These are phyloP conservation scores for Piloderma croceum DNA, from an alignment of 768 basidiomycete genomes.

Conservation along the genomic window DNA sequence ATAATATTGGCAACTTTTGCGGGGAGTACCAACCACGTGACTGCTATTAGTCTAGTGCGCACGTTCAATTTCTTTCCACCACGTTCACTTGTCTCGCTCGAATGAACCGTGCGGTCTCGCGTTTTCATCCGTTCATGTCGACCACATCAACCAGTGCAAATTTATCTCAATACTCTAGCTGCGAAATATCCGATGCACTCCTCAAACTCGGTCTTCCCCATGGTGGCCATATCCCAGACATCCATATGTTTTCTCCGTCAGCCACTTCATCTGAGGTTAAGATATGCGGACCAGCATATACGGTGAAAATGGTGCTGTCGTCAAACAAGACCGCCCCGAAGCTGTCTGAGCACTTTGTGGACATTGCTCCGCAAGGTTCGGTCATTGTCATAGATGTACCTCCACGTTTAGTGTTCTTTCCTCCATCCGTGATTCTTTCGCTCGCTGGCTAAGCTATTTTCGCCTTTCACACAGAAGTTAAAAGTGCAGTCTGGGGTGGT, in stretches of 20 bases:
- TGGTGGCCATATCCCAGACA: slow-evolving; percentile 80
- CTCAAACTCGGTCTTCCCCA: slow-evolving; percentile 66
- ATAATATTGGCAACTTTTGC: too few relatives aligned
- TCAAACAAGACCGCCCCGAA: slow-evolving; percentile 58
- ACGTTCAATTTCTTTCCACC: too few relatives aligned
- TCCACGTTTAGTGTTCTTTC: too few relatives aligned
- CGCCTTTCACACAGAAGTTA: slow-evolving; percentile 40
- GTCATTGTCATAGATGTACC: slow-evolving; percentile 76
- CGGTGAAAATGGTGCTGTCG: slow-evolving; percentile 72
- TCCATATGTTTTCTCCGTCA: slow-evolving; percentile 45
- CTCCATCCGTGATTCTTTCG: neutral
- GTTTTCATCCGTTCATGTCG: too few relatives aligned
- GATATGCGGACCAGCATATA: slow-evolving; percentile 78
- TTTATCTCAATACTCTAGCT: slow-evolving; percentile 53
- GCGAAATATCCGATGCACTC: slow-evolving; percentile 87
- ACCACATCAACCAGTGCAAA: too few relatives aligned
- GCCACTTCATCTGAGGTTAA: slow-evolving; percentile 31
- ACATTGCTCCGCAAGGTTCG: slow-evolving; percentile 58
- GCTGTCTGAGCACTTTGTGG: slow-evolving; percentile 72
- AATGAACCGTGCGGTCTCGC: too few relatives aligned
- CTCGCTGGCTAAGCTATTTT: neutral
- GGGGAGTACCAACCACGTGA: too few relatives aligned
- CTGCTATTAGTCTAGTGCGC: too few relatives aligned
- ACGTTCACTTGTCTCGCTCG: too few relatives aligned
- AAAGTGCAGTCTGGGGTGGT: slow-evolving; percentile 89